Evolutionary conservation across 2,329 filamentous ascomycete species (phyloP).

Genomic region (Onygenales sp.): DNA sequence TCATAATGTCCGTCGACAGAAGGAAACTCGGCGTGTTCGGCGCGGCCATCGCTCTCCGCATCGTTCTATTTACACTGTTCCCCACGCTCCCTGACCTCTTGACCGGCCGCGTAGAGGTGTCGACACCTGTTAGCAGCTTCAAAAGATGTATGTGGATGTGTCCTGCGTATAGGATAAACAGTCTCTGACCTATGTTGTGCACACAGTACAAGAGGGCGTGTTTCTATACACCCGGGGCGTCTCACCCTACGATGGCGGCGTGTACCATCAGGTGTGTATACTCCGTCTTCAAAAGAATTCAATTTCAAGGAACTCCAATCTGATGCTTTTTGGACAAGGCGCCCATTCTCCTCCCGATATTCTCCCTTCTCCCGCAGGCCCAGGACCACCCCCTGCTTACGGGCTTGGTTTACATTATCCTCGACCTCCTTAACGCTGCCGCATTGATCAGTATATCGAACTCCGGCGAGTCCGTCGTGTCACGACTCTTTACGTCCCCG

Average conservation of each 20-base stretch:
- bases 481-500: conserved; percentile 67
- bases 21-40: conserved; percentile 61
- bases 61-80: conserved; percentile 71
- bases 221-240: conserved; percentile 96
- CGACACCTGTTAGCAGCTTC: conserved; percentile 94
- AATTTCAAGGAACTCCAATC: background rate
- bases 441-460: conserved; percentile 71
- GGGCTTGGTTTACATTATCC: conserved; percentile 65
- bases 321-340: conserved; percentile 56
- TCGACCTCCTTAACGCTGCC: conserved; percentile 75
- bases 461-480: conserved; percentile 67
- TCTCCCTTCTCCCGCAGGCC: conserved; percentile 73
- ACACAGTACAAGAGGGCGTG: conserved; percentile 81
- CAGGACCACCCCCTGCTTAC: conserved; percentile 61
- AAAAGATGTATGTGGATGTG: conserved; percentile 64
- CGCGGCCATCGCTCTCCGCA: conserved; percentile 65
- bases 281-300: background rate
- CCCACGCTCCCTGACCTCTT: conserved; percentile 76
- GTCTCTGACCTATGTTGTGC: background rate
- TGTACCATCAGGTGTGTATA: conserved; percentile 52
- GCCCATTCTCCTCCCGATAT: conserved; percentile 81
- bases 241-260: conserved; percentile 92
- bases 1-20: conserved; percentile 44
- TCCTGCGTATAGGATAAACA: conserved; percentile 5
- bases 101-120: conserved; percentile 88